phyloP scores from a whole-genome alignment of 768 basidiomycete genomes.

The Tylopilus felleus region DNA sequence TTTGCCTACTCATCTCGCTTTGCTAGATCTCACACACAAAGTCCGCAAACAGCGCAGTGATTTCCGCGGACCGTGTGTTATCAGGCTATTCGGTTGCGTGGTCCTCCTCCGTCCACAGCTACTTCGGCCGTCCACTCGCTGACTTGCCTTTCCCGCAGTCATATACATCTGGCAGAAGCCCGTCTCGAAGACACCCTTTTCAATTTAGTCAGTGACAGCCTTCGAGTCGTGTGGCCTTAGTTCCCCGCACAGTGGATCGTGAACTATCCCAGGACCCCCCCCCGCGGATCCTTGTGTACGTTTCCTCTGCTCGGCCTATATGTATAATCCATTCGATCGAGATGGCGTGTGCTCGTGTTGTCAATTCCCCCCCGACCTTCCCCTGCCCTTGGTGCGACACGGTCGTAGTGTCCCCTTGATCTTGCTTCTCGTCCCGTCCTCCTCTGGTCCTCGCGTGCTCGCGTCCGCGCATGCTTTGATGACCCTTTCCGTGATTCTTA shows the following conservation, averaged over 20 bases:
- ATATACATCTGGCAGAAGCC: constrained; percentile 10
- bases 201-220: constrained; percentile 4
- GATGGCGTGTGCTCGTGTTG: constrained; percentile 4
- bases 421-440: constrained; percentile 1
- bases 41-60: constrained; percentile 24
- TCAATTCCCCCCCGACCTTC: constrained; percentile 9
- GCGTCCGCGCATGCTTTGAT: constrained; percentile 13
- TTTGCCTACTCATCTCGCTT: constrained; percentile 9
- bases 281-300: constrained; percentile 31
- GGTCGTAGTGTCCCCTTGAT: constrained; percentile 6
- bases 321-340: constrained; percentile 21
- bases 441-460: constrained; percentile 12
- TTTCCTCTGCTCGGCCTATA: constrained; percentile 20
- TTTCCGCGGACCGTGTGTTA: constrained; percentile 34
- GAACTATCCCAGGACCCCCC: constrained; percentile 28
- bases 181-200: constrained; percentile 8
- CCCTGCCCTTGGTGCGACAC: constrained; percentile 6
- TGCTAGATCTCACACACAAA: constrained; percentile 21
- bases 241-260: constrained; percentile 30
- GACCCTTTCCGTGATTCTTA: constrained; percentile 14
- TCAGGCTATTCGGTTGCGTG: constrained; percentile 23
- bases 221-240: constrained; percentile 15
- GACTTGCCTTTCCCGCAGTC: constrained; percentile 17
- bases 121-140: constrained; percentile 12
- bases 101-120: constrained; percentile 10